A percentile compares a stretch with the other conserved stretches of the same genome.
Evolutionary conservation across 768 basidiomycete genomes (phyloP).

Genomic region (Lactarius tabidus): DNA sequence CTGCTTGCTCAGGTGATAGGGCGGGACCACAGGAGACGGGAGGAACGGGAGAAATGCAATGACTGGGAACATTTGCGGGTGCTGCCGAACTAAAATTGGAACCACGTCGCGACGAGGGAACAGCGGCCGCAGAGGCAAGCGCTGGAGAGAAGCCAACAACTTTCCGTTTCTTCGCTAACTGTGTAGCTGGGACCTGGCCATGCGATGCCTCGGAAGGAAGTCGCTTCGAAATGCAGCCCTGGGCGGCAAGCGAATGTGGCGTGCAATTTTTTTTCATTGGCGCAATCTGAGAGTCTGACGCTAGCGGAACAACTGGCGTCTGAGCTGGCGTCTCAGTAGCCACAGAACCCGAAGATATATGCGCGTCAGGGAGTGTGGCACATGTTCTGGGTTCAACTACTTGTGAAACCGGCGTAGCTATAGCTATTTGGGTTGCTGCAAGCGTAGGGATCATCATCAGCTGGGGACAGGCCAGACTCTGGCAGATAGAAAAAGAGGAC

Average conservation of each 20-base stretch:
- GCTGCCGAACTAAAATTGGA: background rate
- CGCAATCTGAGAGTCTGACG: too few relatives aligned
- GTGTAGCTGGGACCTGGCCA: background rate
- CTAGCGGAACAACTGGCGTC: background rate
- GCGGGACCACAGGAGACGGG: background rate
- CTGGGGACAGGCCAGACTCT: background rate
- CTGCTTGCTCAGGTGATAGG: background rate
- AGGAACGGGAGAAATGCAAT: background rate
- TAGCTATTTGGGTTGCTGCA: background rate
- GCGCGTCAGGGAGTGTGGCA: background rate
- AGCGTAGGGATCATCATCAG: background rate
- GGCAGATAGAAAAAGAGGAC: background rate
- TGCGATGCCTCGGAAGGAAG: background rate
- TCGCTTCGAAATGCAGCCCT: background rate
- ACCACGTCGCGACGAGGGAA: background rate
- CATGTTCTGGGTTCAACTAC: background rate
- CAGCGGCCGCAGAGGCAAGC: background rate
- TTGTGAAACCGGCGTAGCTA: background rate
- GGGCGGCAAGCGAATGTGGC: background rate
- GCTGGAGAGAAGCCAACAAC: background rate
- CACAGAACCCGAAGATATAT: constrained; percentile 3
- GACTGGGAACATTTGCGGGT: background rate
- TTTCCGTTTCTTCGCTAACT: background rate
- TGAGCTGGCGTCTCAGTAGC: background rate
- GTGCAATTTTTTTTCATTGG: background rate